phyloP scores from a whole-genome alignment of 371 early-diverging fungal species.

The Rhizopus stolonifer region DNA sequence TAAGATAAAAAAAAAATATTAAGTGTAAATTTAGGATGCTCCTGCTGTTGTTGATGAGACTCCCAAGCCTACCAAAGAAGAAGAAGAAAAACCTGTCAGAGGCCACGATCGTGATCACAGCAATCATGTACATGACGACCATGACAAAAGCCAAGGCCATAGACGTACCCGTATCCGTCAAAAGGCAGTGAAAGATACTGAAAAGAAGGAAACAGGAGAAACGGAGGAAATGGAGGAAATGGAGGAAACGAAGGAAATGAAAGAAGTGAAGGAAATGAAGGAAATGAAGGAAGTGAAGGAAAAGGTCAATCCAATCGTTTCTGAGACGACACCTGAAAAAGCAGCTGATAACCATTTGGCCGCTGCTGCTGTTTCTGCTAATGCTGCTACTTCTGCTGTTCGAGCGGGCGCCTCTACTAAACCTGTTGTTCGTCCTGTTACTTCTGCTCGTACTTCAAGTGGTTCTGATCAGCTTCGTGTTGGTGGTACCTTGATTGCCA shows the following conservation, averaged over 20 bases:
- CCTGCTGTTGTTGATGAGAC: no score
- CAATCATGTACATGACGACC: slow-evolving; percentile 1
- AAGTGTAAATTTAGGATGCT: no score
- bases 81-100: no score
- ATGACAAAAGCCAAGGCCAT: slow-evolving; percentile 8
- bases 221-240: not conserved
- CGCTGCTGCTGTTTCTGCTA: slow-evolving; percentile 8
- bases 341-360: slow-evolving; percentile 8
- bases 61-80: no score
- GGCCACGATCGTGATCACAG: slow-evolving; percentile 9
- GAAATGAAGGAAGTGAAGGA: not conserved
- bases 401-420: not conserved
- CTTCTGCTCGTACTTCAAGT: slow-evolving; percentile 1
- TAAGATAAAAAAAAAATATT: no score
- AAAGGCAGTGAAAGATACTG: slow-evolving; percentile 12
- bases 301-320: not conserved
- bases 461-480: slow-evolving; percentile 13
- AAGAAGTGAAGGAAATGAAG: not conserved
- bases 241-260: not conserved
- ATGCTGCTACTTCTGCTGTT: slow-evolving; percentile 4
- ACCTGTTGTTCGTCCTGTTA: not conserved
- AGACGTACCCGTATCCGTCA: slow-evolving; percentile 2
- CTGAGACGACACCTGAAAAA: slow-evolving; percentile 7
- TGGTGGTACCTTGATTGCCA: slow-evolving; percentile 16
- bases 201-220: no score